A percentile compares a stretch with the other conserved stretches of the same genome.
Evolutionary conservation across 176 grass and related monocot genomes (phyloP).

Genomic region (sorghum (Sorghum bicolor)): DNA sequence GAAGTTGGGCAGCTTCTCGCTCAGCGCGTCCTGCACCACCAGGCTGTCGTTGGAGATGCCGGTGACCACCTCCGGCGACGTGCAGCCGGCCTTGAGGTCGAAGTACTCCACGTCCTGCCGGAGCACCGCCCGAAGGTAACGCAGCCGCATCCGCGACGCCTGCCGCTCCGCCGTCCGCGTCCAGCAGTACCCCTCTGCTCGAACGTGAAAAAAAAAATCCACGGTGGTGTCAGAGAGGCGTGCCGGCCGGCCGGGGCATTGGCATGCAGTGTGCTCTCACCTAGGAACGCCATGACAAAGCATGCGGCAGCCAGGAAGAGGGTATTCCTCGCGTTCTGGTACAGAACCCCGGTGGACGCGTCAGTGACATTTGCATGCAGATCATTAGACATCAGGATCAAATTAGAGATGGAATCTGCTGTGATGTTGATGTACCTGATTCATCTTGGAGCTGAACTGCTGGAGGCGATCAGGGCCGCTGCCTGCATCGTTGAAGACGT

Average conservation of each 20-base stretch:
- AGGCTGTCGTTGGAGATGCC: constrained; percentile 63
- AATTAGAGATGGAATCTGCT: background rate
- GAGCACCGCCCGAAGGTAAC: constrained; percentile 75
- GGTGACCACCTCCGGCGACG: background rate
- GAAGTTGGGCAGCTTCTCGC: constrained; percentile 95
- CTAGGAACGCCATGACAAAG: constrained; percentile 65
- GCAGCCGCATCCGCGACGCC: constrained; percentile 43
- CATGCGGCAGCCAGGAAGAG: constrained; percentile 57
- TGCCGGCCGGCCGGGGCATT: too few species aligned
- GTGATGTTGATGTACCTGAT: constrained; percentile 54
- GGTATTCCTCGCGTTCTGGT: constrained; percentile 56
- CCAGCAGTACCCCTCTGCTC: constrained; percentile 89
- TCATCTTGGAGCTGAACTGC: constrained; percentile 50
- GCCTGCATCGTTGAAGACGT: too few species aligned
- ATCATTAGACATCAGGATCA: background rate
- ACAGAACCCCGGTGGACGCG: too few species aligned
- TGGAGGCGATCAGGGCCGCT: too few species aligned
- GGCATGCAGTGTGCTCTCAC: constrained; percentile 24
- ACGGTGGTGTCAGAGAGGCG: too few species aligned
- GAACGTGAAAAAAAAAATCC: too few species aligned
- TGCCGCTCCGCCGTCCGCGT: constrained; percentile 81
- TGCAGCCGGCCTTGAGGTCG: constrained; percentile 36
- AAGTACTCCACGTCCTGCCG: constrained; percentile 98
- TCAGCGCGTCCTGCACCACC: constrained; percentile 73
- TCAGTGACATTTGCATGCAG: background rate